A percentile compares a stretch with the other conserved stretches of the same genome.
Evolutionary conservation across 2,329 filamentous ascomycete species (phyloP).

Genomic region (Aspergillus sp.): DNA sequence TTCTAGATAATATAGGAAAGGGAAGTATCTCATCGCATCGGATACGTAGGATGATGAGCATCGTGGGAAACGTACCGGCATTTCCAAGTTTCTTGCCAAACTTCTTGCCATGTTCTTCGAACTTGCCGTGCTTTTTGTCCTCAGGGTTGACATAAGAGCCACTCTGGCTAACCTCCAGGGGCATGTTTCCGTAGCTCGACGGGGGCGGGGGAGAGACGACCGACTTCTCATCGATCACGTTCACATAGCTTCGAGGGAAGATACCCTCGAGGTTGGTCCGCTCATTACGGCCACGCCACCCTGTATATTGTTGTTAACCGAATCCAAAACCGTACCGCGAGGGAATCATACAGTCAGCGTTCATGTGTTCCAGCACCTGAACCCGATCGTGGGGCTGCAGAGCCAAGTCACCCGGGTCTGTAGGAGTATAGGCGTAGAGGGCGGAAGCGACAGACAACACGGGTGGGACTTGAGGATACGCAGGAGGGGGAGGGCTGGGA

Average conservation of each 20-base stretch:
- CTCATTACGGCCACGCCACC: conserved; percentile 82
- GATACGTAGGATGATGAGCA: not conserved
- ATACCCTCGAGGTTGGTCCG: conserved; percentile 85
- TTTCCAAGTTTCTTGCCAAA: conserved; percentile 92
- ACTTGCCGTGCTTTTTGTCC: conserved; percentile 58
- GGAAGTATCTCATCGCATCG: too few species aligned
- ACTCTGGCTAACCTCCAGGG: conserved; percentile 69
- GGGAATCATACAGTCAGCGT: conserved; percentile 69
- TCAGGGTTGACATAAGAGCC: conserved; percentile 43
- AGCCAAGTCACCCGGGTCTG: conserved; percentile 77
- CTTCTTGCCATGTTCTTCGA: conserved; percentile 80
- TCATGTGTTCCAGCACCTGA: conserved; percentile 87
- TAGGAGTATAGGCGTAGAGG: conserved; percentile 77
- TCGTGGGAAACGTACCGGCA: conserved; percentile 44
- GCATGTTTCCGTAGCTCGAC: conserved; percentile 59
- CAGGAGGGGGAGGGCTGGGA: conserved; percentile 52
- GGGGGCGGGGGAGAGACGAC: conserved; percentile 39
- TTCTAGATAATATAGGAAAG: not conserved
- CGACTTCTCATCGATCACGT: conserved; percentile 64
- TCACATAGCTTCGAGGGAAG: conserved; percentile 90
- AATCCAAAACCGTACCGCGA: not conserved
- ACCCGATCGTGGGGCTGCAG: conserved; percentile 80
- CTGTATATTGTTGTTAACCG: conserved; percentile 27
- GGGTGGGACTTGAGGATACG: conserved; percentile 50
- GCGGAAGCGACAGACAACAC: conserved; percentile 73